These are phyloP conservation scores for Mycena chlorophos DNA, from an alignment of 768 basidiomycete genomes.

Conservation along the genomic window DNA sequence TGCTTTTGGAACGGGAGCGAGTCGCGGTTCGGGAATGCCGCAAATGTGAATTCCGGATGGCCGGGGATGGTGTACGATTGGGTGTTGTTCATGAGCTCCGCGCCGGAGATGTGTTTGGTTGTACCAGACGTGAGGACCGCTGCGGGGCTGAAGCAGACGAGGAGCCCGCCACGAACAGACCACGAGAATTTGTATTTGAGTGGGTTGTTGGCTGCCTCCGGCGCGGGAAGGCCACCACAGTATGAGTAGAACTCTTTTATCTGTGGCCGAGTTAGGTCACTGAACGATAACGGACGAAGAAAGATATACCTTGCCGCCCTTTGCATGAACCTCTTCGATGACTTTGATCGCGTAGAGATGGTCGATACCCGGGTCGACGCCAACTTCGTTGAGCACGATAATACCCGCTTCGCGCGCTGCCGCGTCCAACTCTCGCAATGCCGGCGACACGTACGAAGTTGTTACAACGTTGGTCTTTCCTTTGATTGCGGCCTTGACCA, in stretches of 20 bases:
- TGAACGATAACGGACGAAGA: background rate
- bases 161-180: constrained; percentile 94
- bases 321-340: constrained; percentile 88
- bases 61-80: constrained; percentile 94
- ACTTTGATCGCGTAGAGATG: constrained; percentile 93
- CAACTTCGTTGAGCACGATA: constrained; percentile 96
- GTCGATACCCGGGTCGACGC: constrained; percentile 94
- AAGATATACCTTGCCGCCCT: constrained; percentile 69
- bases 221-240: constrained; percentile 95
- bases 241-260: constrained; percentile 90
- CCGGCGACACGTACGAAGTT: constrained; percentile 91
- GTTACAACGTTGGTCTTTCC: constrained; percentile 92
- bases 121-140: constrained; percentile 72
- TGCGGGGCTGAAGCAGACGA: constrained; percentile 89
- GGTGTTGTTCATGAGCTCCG: constrained; percentile 86
- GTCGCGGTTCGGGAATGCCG: constrained; percentile 96
- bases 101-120: constrained; percentile 66
- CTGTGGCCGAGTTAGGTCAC: constrained; percentile 25
- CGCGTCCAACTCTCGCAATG: constrained; percentile 83
- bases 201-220: constrained; percentile 88
- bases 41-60: constrained; percentile 96
- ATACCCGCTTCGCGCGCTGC: constrained; percentile 86
- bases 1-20: constrained; percentile 87
- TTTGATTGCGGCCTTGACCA: constrained; percentile 91
- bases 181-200: constrained; percentile 99